Base-by-base conservation (phyloP, 1,284 basidiomycete species). In the Tilletia horrida region DNA sequence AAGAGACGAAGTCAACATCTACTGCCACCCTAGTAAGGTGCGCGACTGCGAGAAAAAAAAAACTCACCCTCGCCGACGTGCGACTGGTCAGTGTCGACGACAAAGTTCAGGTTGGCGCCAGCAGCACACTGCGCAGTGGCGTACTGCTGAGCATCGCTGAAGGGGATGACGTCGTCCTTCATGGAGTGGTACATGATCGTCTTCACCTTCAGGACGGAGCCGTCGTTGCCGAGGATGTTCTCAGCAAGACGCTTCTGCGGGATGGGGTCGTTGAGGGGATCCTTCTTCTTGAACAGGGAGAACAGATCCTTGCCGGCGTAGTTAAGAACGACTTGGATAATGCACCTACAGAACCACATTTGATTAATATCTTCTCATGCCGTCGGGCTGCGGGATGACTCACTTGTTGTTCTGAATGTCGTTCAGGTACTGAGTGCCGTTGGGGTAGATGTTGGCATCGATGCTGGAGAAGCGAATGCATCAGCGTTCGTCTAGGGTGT, bases 121-220 rank as follows among this genome's bases (percentile, higher is more conserved):
- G 31, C 13, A 21, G 52, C 50, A 64, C 79, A 81, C 65, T 80
- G 79, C 40, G 70, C 65, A n/a, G 70, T 59, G 43, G 79, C 76
- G 57, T 76, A 78, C 42, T 66, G 16, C 18, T 69, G 66, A 9
- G 65, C 71, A 16, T 72, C 70, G 6, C 40, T 48, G 66, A 63
- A 77, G 0, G 75, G 73, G n/a, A 81, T 75, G 18, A 81, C 73
- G 64, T 79, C 78, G 67, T 81, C 79, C 25, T 52, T 42, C 1
- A 67, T n/a, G 7, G 77, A 74, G 59, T 81, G 79, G 67, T 73
- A 79, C 55, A 77, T 69, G 66, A 73, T 73, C 18, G 71, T 67
- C 0, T 78, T 77, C 64, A 72, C 76, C 61, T 71, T 79, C 57
- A 73, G 76, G 27, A 23, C 21, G 18, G 62, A 67, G 23, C 23